A percentile compares a stretch with the other conserved stretches of the same genome.
Conservation (phyloP, 2,329 filamentous ascomycete species). For the Fusarium proliferatum region DNA sequence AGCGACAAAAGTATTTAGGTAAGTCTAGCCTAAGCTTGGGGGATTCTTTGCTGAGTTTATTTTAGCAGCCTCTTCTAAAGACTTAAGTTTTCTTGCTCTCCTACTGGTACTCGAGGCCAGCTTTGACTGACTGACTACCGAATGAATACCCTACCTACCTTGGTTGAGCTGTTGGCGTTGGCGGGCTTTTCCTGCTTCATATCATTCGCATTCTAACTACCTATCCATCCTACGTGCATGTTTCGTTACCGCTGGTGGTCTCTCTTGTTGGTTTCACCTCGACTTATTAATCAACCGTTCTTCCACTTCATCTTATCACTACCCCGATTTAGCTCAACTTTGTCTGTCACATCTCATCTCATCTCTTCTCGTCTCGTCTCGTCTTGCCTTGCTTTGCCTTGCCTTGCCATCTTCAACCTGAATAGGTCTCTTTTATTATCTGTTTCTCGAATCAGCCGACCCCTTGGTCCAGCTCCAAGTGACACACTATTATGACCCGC, state of each 20-base stretch:
- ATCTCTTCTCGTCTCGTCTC: not conserved
- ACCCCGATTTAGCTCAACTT: not conserved
- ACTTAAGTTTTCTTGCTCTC: not conserved
- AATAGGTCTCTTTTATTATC: not conserved
- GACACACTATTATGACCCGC: constrained; percentile 20
- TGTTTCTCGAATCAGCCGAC: constrained; percentile 16
- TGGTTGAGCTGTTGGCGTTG: not conserved
- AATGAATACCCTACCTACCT: not conserved
- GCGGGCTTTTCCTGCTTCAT: not conserved
- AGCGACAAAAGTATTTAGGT: not conserved
- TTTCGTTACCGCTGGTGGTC: constrained; percentile 32
- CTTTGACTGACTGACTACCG: not conserved
- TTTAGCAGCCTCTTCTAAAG: not conserved
- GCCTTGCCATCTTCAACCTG: not conserved
- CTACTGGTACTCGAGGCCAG: not conserved
- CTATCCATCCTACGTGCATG: constrained; percentile 35
- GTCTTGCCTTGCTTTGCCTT: not conserved
- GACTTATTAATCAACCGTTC: not conserved
- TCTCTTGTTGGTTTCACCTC: constrained; percentile 11
- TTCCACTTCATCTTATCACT: constrained; percentile 6
- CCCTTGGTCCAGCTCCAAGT: constrained; percentile 3
- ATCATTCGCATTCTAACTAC: not conserved
- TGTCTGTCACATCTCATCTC: not conserved
- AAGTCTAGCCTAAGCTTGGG: not conserved
- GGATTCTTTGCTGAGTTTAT: not conserved